phyloP scores from a whole-genome alignment of 2,329 filamentous ascomycete species.

The Clonostachys chloroleuca region DNA sequence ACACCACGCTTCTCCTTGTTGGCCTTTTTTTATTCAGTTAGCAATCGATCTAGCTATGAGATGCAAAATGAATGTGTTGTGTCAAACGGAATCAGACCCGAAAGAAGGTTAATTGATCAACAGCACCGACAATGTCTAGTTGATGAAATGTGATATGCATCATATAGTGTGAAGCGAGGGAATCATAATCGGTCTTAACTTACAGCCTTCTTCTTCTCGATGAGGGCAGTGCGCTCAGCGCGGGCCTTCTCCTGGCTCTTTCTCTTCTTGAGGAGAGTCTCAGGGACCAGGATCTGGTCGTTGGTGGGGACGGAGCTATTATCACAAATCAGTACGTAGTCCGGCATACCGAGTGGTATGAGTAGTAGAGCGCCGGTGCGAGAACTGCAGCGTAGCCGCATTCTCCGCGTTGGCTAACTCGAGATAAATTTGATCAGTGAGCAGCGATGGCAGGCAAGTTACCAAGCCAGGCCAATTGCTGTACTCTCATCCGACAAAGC shows the following conservation, averaged over 20 bases:
- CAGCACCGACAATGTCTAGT: slow-evolving; percentile 99
- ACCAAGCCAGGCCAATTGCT: neutral
- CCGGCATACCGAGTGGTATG: slow-evolving; percentile 46
- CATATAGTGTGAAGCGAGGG: slow-evolving; percentile 46
- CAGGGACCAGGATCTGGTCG: slow-evolving; percentile 94
- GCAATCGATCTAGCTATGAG: neutral
- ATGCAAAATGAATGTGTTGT: slow-evolving; percentile 9
- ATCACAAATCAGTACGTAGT: slow-evolving; percentile 69
- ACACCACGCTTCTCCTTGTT: slow-evolving; percentile 98
- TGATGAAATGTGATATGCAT: slow-evolving; percentile 85
- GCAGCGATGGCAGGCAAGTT: slow-evolving; percentile 16
- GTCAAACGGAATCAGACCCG: slow-evolving; percentile 74
- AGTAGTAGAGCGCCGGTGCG: slow-evolving; percentile 68
- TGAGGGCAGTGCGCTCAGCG: slow-evolving; percentile 76
- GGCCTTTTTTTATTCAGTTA: slow-evolving; percentile 50
- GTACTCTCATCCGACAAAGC: slow-evolving; percentile 72
- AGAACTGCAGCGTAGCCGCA: slow-evolving; percentile 94
- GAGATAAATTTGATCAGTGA: slow-evolving; percentile 81
- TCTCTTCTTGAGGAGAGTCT: slow-evolving; percentile 99
- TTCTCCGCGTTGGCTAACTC: slow-evolving; percentile 88
- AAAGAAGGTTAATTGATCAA: slow-evolving; percentile 98
- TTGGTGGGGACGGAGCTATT: slow-evolving; percentile 83
- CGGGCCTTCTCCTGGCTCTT: slow-evolving; percentile 99
- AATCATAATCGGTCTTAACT: slow-evolving; percentile 31
- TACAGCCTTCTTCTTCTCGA: slow-evolving; percentile 89